Conservation (phyloP, 495 filamentous ascomycete species). For the Penicillium argentinense region DNA sequence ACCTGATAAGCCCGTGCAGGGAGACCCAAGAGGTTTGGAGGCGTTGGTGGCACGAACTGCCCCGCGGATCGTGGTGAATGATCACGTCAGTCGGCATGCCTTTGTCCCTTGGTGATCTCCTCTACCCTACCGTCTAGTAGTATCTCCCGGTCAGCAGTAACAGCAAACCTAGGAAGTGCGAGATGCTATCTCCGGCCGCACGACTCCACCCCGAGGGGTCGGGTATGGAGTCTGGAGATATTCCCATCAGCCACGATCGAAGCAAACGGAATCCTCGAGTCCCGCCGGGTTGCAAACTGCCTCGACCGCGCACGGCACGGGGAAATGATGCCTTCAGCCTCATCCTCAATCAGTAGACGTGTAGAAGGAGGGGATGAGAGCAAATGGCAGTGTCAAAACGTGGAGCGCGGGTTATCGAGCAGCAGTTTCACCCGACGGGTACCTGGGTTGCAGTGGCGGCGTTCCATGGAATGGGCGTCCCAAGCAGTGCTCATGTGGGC, state of each 20-base stretch:
- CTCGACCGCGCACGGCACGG: conserved; percentile 5
- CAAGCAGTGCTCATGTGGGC: too few relatives aligned
- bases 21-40: too few relatives aligned
- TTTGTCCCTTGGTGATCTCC: too few relatives aligned
- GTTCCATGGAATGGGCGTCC: neutral
- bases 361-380: too few relatives aligned
- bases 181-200: too few relatives aligned
- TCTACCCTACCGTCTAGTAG: too few relatives aligned
- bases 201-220: too few relatives aligned
- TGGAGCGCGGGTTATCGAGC: too few relatives aligned
- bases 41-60: conserved; percentile 2
- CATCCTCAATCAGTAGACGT: conserved; percentile 3
- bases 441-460: conserved; percentile 9
- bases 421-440: conserved; percentile 14
- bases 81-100: neutral
- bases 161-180: too few relatives aligned
- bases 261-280: conserved; percentile 7
- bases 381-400: too few relatives aligned
- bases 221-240: too few relatives aligned
- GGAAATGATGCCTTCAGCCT: conserved; percentile 2
- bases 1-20: neutral
- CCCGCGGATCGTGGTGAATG: neutral
- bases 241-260: neutral
- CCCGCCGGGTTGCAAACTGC: conserved; percentile 12
- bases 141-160: too few relatives aligned